Percentiles rank a stretch among this genome's conserved stretches.
Conservation (phyloP, 345 rosid species). For the Lumnitzera littorea region DNA sequence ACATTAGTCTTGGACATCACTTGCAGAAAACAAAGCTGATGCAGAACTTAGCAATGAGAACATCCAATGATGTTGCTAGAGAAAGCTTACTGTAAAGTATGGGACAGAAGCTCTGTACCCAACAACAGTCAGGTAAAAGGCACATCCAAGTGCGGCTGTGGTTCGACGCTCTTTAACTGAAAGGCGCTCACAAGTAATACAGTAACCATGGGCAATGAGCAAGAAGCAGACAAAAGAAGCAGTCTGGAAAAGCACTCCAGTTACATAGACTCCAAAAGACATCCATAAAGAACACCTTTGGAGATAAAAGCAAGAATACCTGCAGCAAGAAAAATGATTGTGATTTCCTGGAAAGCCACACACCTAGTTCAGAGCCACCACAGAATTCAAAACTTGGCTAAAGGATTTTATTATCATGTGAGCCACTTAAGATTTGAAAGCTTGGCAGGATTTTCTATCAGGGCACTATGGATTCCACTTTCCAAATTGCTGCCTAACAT, state of each 20-base stretch:
- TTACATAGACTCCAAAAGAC: conserved; percentile 91
- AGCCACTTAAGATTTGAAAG: too few relatives aligned
- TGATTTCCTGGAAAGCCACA: neutral
- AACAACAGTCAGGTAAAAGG: conserved; percentile 78
- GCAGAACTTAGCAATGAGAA: too few relatives aligned
- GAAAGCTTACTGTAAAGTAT: conserved; percentile 59
- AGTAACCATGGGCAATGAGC: conserved; percentile 89
- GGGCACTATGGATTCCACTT: too few relatives aligned
- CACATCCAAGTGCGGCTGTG: conserved; percentile 76
- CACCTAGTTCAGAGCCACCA: neutral
- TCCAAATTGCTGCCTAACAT: too few relatives aligned
- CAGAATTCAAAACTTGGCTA: neutral
- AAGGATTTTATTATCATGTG: too few relatives aligned
- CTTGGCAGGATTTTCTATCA: too few relatives aligned
- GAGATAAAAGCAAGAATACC: conserved; percentile 85
- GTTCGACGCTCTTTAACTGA: conserved; percentile 69
- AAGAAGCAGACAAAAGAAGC: conserved; percentile 82
- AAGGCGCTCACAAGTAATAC: conserved; percentile 83
- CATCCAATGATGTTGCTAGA: neutral
- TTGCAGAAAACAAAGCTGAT: too few relatives aligned
- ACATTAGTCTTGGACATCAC: too few relatives aligned
- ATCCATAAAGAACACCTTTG: conserved; percentile 87
- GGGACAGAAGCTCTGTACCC: conserved; percentile 96
- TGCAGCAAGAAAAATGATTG: conserved; percentile 18
- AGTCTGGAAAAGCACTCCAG: conserved; percentile 89